These are phyloP conservation scores for Croton setiger DNA, from an alignment of 441 rosid species.

Conservation along the genomic window DNA sequence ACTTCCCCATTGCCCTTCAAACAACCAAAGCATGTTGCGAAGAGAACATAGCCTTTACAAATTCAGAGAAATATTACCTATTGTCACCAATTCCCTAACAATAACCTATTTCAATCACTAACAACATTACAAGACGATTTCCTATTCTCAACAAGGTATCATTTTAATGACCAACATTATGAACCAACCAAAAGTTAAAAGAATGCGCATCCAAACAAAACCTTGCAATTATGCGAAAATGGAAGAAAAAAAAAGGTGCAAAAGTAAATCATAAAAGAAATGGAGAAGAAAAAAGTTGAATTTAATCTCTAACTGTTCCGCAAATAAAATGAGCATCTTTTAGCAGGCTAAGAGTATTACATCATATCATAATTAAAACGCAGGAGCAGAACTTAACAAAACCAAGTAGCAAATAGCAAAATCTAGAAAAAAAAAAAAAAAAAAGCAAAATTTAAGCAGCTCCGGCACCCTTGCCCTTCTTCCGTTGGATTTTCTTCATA, in stretches of 20 bases:
- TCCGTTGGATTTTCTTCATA: slow-evolving; percentile 26
- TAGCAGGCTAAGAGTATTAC: not conserved
- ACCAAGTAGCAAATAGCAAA: not conserved
- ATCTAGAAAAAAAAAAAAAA: not conserved
- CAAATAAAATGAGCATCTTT: not conserved
- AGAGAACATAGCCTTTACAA: no score
- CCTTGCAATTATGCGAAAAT: no score
- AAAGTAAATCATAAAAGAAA: not conserved
- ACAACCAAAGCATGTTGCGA: no score
- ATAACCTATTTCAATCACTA: no score
- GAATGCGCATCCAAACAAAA: no score
- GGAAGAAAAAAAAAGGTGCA: not conserved
- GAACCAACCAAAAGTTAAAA: no score
- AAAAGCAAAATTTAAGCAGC: slow-evolving; percentile 17
- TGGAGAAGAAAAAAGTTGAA: not conserved
- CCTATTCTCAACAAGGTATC: no score
- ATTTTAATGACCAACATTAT: no score
- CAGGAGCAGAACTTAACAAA: not conserved
- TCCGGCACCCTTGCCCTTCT: slow-evolving; percentile 28
- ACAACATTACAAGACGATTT: no score
- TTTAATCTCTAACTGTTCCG: not conserved
- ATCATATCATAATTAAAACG: not conserved
- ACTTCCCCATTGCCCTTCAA: no score
- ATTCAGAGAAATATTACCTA: no score
- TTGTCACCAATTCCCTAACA: no score